These are phyloP conservation scores for Pleoardoris graminearum DNA, from an alignment of 2,329 filamentous ascomycete genomes.

Conservation along the genomic window DNA sequence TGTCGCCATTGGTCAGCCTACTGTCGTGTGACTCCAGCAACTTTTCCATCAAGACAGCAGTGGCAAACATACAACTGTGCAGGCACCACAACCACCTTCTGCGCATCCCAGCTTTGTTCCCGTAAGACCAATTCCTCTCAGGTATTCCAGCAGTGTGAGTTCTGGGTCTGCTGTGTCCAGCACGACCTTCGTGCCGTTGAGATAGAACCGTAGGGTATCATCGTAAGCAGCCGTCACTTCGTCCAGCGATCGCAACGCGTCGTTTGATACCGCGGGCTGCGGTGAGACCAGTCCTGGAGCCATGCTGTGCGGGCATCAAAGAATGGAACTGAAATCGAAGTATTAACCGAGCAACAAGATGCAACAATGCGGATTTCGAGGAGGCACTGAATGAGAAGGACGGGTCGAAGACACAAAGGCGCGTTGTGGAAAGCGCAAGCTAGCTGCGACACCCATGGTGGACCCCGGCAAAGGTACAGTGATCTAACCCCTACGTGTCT, in stretches of 20 bases:
- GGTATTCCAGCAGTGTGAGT: slow-evolving; percentile 87
- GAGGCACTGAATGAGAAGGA: background rate
- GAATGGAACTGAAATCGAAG: background rate
- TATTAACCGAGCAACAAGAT: background rate
- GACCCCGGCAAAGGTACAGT: slow-evolving; percentile 3
- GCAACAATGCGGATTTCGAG: background rate
- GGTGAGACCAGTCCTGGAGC: slow-evolving; percentile 58
- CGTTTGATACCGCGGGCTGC: slow-evolving; percentile 50
- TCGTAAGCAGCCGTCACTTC: slow-evolving; percentile 77
- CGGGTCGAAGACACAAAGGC: background rate
- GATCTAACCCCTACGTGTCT: background rate
- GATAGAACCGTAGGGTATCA: slow-evolving; percentile 86
- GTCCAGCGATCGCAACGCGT: slow-evolving; percentile 54
- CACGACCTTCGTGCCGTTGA: slow-evolving; percentile 89
- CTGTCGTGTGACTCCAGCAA: background rate
- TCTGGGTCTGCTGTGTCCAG: slow-evolving; percentile 90
- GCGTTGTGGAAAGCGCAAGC: slow-evolving; percentile 3
- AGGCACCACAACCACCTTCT: slow-evolving; percentile 95
- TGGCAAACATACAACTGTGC: slow-evolving; percentile 70
- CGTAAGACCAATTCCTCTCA: slow-evolving; percentile 88
- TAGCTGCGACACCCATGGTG: background rate
- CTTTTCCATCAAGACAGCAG: background rate
- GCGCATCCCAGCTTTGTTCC: slow-evolving; percentile 96
- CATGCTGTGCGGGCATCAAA: slow-evolving; percentile 47
- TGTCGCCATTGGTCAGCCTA: slow-evolving; percentile 30